A percentile compares a stretch with the other conserved stretches of the same genome.
These are phyloP conservation scores for Medicago arabica DNA, from an alignment of 306 rosid genomes.

Conservation along the genomic window DNA sequence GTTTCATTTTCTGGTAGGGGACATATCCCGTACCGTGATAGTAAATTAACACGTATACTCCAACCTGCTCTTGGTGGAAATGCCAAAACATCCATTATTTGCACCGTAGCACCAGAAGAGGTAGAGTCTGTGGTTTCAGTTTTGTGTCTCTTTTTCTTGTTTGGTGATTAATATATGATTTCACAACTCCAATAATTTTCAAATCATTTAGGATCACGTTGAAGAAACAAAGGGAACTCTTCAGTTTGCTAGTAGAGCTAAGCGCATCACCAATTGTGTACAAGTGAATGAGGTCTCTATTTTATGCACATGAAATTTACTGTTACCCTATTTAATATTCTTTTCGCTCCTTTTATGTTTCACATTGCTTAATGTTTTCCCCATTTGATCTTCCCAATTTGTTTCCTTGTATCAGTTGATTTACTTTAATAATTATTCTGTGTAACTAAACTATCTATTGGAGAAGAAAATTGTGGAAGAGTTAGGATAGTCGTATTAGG, in stretches of 20 bases:
- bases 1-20: constrained; percentile 58
- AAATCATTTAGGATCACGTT: constrained; percentile 64
- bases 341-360: constrained; percentile 8
- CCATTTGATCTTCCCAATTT: neutral
- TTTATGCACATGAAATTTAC: constrained; percentile 25
- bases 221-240: constrained; percentile 99
- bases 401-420: constrained; percentile 11
- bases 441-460: neutral
- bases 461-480: neutral
- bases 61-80: constrained; percentile 99
- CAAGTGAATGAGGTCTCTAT: constrained; percentile 89
- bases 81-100: constrained; percentile 95
- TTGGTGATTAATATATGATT: neutral
- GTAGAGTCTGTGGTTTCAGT: constrained; percentile 45
- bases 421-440: neutral
- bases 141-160: constrained; percentile 4
- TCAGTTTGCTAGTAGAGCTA: constrained; percentile 98
- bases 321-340: constrained; percentile 6
- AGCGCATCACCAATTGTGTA: constrained; percentile 90
- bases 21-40: constrained; percentile 95
- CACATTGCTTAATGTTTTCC: neutral
- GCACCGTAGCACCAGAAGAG: constrained; percentile 98
- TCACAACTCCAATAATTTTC: constrained; percentile 28
- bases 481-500: constrained; percentile 10
- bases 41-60: constrained; percentile 96